phyloP scores from a whole-genome alignment of 768 basidiomycete species.

The Boletus subparvulus region DNA sequence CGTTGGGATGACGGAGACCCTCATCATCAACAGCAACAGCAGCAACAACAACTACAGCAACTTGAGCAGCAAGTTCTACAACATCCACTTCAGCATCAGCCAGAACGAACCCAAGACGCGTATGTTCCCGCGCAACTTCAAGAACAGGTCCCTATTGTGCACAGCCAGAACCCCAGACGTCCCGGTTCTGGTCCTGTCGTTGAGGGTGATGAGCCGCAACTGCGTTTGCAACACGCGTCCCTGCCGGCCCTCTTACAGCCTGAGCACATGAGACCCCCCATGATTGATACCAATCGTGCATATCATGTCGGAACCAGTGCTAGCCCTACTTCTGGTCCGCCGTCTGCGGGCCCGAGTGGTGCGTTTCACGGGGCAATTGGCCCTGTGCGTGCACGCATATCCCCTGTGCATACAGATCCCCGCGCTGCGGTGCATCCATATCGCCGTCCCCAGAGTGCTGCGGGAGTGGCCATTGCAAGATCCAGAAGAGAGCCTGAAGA shows the following conservation, averaged over 20 bases:
- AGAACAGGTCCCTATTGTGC: slow-evolving; percentile 32
- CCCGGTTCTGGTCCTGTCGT: slow-evolving; percentile 17
- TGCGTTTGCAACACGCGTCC: slow-evolving; percentile 27
- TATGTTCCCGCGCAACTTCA: slow-evolving; percentile 23
- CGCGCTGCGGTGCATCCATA: slow-evolving; percentile 30
- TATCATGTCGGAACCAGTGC: slow-evolving; percentile 29
- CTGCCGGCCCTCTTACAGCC: slow-evolving; percentile 18
- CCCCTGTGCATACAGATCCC: slow-evolving; percentile 24
- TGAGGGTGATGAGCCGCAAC: slow-evolving; percentile 26
- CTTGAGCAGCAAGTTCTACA: slow-evolving; percentile 41
- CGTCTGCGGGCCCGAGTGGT: slow-evolving; percentile 26
- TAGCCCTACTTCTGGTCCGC: slow-evolving; percentile 32
- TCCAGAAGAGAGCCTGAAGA: slow-evolving; percentile 32
- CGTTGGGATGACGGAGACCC: slow-evolving; percentile 43
- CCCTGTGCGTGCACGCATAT: slow-evolving; percentile 26
- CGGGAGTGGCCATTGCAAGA: slow-evolving; percentile 20
- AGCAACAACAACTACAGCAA: slow-evolving; percentile 29
- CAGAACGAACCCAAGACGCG: slow-evolving; percentile 25
- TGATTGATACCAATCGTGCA: slow-evolving; percentile 32
- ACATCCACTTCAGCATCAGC: slow-evolving; percentile 38
- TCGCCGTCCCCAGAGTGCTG: slow-evolving; percentile 30
- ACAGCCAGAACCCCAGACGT: slow-evolving; percentile 27
- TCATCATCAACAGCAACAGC: slow-evolving; percentile 16
- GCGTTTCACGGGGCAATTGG: slow-evolving; percentile 19
- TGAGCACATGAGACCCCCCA: slow-evolving; percentile 36